Evolutionary conservation across 352 stramenopile genomes (phyloP), one percentile per base, ranked within the genome.

Genomic region (Aphanomyces euteiches): DNA sequence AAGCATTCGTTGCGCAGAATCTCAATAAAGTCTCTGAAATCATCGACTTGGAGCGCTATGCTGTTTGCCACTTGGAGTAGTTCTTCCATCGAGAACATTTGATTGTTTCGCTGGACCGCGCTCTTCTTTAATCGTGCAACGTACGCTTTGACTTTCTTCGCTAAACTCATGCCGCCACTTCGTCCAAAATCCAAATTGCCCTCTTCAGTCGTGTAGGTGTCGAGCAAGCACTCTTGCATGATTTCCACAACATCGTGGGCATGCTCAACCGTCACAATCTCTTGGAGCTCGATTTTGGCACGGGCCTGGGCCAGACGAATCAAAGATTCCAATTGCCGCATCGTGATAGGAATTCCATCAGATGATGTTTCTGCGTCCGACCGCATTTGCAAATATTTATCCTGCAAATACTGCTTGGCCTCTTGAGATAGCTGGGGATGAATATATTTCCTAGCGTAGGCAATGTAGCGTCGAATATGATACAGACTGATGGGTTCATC

Each of bases 161-260:
- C 41, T 41, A 77, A 75, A 36, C 66, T 78, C 69, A 81, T 77
- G 13, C 76, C 76, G 19, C 85, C 81, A 36, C 75, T 90, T 19
- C 85, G 79, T 17, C 83, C 79, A 67, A 94, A 93, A 72, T 98
- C 93, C 54, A 98, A 71, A 38, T 82, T 82, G 2, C 92, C 92
- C 59, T 83, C 82, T 58, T 97, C 93, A 28, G 96, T 93, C 13
- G 77, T 89, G 74, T 93, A 89, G 66, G 95, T 95, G 72, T 98
- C 88, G 45, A 94, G 78, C 21, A 98, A 72, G 58, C 87, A 97
- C 68, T 97, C 89, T 60, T 96, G 85, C 91, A 99, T 97, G 47
- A 99, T 85, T 56, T 98, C 91, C 7, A 99, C 90, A 17, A 99
- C 96, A 79, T 99, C 96, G 76, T 97, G 79, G 2, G 96, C 96